phyloP scores from a whole-genome alignment of 345 rosid species.

The Salix exigua region DNA sequence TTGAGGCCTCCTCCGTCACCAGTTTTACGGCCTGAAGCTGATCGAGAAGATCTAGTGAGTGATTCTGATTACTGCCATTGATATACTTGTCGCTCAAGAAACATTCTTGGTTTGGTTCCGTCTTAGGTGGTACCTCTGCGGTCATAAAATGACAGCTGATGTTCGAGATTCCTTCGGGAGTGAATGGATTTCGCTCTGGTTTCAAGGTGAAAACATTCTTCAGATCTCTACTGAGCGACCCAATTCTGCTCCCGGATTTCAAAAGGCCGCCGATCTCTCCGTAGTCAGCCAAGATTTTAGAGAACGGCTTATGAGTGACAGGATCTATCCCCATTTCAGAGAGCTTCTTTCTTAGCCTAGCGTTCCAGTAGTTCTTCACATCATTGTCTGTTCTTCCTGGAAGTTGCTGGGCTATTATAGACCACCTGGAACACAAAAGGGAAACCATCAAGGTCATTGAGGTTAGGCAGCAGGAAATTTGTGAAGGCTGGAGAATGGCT shows the following conservation, averaged over 20 bases:
- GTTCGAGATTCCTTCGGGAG: conserved; percentile 12
- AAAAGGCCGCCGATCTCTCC: conserved; percentile 67
- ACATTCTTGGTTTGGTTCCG: conserved; percentile 25
- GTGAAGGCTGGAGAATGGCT: not conserved
- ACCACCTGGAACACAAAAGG: conserved; percentile 51
- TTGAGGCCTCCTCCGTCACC: conserved; percentile 55
- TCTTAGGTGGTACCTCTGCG: conserved; percentile 13
- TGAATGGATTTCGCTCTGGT: conserved; percentile 17
- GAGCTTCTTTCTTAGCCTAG: conserved; percentile 82
- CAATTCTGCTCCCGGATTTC: conserved; percentile 38
- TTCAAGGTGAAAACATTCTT: conserved; percentile 27
- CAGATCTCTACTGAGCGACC: conserved; percentile 45
- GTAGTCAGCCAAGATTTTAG: conserved; percentile 81
- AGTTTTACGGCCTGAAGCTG: conserved; percentile 73
- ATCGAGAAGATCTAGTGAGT: conserved; percentile 57
- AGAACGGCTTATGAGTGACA: conserved; percentile 84
- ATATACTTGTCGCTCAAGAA: conserved; percentile 4
- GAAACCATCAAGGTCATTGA: not conserved
- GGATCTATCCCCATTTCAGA: conserved; percentile 94
- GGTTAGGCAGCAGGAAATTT: not conserved
- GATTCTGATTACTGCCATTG: not conserved
- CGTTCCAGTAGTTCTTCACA: conserved; percentile 92
- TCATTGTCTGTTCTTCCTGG: conserved; percentile 95
- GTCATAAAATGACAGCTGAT: conserved; percentile 17
- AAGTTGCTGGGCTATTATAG: conserved; percentile 83